These are phyloP conservation scores for Scopulariopsis brevicaulis DNA, from an alignment of 2,329 filamentous ascomycete genomes.

Conservation along the genomic window DNA sequence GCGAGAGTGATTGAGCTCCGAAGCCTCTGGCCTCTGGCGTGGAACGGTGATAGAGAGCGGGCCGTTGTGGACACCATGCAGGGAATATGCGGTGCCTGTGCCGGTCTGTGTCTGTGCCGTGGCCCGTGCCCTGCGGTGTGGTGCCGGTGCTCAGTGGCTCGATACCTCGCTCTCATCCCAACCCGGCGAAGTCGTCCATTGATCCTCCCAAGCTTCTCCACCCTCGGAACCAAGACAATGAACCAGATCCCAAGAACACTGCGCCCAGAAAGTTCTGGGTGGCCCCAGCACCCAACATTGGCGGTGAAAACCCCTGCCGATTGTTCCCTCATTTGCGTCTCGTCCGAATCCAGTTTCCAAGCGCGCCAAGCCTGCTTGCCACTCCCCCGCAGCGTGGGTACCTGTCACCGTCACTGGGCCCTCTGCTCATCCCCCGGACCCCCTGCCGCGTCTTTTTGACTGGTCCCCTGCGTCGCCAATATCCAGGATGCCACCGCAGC, in stretches of 20 bases:
- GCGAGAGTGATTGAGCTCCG: background rate
- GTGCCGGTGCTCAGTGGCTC: background rate
- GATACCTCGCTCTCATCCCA: background rate
- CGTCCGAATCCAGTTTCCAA: background rate
- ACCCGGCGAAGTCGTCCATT: background rate
- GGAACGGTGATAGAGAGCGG: background rate
- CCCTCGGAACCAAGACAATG: background rate
- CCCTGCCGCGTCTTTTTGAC: background rate
- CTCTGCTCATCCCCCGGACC: background rate
- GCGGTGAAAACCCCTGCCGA: background rate
- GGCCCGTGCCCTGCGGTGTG: background rate
- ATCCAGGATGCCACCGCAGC: background rate
- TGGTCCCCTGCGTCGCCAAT: background rate
- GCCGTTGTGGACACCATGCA: background rate
- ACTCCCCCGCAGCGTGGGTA: background rate
- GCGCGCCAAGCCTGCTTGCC: background rate
- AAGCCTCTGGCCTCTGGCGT: background rate
- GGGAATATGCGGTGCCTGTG: background rate
- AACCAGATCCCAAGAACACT: background rate
- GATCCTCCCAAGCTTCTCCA: background rate
- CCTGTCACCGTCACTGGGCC: background rate
- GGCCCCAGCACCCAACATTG: background rate
- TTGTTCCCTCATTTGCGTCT: background rate
- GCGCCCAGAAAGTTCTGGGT: background rate
- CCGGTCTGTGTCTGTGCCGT: background rate